Evolutionary conservation across 306 rosid genomes (phyloP).

Genomic region (Fragaria vesca): DNA sequence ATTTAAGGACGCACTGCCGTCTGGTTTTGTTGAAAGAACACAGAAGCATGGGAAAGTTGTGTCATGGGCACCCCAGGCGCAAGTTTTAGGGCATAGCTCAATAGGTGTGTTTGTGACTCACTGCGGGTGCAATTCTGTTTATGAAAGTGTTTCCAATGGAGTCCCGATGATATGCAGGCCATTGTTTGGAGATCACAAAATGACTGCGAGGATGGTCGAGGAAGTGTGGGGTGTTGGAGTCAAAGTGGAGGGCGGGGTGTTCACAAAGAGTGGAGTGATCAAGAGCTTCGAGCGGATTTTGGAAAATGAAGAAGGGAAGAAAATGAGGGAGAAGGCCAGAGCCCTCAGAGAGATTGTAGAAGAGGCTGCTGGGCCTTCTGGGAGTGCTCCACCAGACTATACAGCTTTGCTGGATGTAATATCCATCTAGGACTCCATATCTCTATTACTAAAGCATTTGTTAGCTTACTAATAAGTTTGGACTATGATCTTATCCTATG

Average conservation of each 20-base stretch:
- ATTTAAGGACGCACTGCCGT: constrained; percentile 18
- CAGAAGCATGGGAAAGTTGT: constrained; percentile 36
- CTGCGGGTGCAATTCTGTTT: constrained; percentile 45
- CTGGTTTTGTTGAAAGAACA: constrained; percentile 45
- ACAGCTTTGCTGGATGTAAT: no score
- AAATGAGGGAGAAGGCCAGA: constrained; percentile 29
- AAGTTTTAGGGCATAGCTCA: constrained; percentile 43
- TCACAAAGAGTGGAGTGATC: constrained; percentile 40
- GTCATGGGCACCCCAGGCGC: constrained; percentile 50
- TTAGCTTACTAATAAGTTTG: no score
- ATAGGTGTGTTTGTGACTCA: constrained; percentile 51
- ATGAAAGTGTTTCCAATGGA: constrained; percentile 42
- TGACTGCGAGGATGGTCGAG: constrained; percentile 39
- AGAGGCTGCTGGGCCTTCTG: constrained; percentile 30
- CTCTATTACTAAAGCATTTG: no score
- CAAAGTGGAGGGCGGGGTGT: constrained; percentile 37
- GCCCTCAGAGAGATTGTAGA: constrained; percentile 15
- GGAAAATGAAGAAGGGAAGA: constrained; percentile 32
- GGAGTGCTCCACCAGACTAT: constrained; percentile 26
- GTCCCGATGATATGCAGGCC: constrained; percentile 58
- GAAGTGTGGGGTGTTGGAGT: constrained; percentile 46
- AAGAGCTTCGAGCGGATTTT: constrained; percentile 42
- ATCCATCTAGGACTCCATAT: no score
- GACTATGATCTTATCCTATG: no score
- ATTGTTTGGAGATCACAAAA: constrained; percentile 43